These are phyloP conservation scores for Angomonas ambiguus DNA, from an alignment of 208 protist genomes.

Conservation along the genomic window DNA sequence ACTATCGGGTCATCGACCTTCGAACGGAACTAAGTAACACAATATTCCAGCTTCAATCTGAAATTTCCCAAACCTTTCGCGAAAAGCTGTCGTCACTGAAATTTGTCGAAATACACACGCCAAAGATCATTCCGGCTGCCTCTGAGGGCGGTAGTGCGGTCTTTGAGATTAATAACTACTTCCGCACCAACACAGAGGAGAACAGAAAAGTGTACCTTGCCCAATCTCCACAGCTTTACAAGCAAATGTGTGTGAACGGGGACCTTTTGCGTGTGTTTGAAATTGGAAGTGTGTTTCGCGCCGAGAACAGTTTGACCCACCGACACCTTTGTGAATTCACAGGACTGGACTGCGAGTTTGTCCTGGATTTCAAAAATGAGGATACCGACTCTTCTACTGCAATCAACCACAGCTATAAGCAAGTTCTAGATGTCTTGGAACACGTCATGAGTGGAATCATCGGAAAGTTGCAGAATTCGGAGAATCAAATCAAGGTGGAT, in stretches of 20 bases:
- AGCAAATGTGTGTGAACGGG: conserved; percentile 97
- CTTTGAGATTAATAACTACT: conserved; percentile 72
- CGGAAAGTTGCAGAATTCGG: conserved; percentile 44
- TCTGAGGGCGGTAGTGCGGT: conserved; percentile 92
- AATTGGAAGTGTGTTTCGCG: conserved; percentile 97
- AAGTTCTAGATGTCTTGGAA: conserved; percentile 95
- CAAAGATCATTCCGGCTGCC: conserved; percentile 96
- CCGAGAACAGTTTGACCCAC: conserved; percentile 98
- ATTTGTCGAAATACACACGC: conserved; percentile 98
- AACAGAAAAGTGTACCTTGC: conserved; percentile 90
- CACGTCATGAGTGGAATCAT: conserved; percentile 94
- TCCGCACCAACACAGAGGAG: conserved; percentile 13
- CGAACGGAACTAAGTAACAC: conserved; percentile 91
- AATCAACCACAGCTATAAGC: conserved; percentile 35
- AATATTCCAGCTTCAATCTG: conserved; percentile 90
- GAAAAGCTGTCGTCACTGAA: conserved; percentile 63
- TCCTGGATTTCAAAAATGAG: conserved; percentile 92
- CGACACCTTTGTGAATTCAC: conserved; percentile 99
- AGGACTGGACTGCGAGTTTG: conserved; percentile 99
- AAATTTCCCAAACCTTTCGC: conserved; percentile 85
- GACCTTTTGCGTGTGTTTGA: conserved; percentile 94
- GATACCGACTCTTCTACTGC: background rate
- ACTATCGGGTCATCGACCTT: conserved; percentile 96
- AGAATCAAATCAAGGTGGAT: conserved; percentile 2
- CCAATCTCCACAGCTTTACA: conserved; percentile 99